phyloP scores from a whole-genome alignment of 2,329 filamentous ascomycete species.

The Emmonsia crescens region DNA sequence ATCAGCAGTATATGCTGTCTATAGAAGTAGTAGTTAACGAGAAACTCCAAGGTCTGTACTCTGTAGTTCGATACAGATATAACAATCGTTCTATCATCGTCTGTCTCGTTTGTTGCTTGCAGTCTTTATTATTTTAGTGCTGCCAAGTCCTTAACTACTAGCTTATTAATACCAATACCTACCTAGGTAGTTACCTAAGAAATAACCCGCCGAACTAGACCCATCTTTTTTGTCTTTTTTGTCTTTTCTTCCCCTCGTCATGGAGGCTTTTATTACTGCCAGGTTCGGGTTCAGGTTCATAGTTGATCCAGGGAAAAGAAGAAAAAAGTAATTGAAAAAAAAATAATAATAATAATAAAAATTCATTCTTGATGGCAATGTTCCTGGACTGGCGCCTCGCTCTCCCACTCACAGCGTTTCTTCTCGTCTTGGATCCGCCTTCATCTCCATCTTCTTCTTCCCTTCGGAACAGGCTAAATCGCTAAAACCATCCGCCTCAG shows the following conservation, averaged over 20 bases:
- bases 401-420: not conserved
- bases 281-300: not conserved
- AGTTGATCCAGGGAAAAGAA: not conserved
- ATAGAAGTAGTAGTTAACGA: not conserved
- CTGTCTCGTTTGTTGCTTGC: not conserved
- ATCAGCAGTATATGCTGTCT: not conserved
- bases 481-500: not conserved
- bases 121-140: too few relatives aligned
- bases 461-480: not conserved
- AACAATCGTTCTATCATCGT: too few relatives aligned
- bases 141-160: not conserved
- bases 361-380: not conserved
- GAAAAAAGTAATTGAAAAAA: not conserved
- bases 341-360: too few relatives aligned
- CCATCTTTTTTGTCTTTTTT: not conserved
- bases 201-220: too few relatives aligned
- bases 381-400: not conserved
- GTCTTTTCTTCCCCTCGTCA: not conserved
- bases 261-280: not conserved
- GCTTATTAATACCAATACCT: too few relatives aligned
- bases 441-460: slow-evolving; percentile 3
- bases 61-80: too few relatives aligned
- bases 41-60: not conserved
- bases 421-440: slow-evolving; percentile 1
- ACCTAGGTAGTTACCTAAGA: too few relatives aligned